Evolutionary conservation across 306 rosid genomes (phyloP).

Genomic region (Amphicarpaea edgeworthii): DNA sequence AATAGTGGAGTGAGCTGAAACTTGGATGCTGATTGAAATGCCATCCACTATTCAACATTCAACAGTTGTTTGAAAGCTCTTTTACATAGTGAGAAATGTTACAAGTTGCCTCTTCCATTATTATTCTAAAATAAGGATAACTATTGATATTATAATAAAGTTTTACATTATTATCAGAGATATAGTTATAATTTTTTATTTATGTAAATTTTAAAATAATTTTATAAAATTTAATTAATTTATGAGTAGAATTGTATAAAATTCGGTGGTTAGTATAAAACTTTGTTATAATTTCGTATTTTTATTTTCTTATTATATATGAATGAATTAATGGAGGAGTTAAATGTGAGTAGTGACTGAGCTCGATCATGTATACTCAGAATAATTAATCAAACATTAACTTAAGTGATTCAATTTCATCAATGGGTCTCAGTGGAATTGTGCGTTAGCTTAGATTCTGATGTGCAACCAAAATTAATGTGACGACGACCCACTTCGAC

Average conservation of each 20-base stretch:
- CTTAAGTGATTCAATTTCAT: constrained; percentile 19
- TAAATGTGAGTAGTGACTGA: constrained; percentile 32
- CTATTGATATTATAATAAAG: too few relatives aligned
- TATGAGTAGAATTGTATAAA: too few relatives aligned
- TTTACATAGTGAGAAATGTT: constrained; percentile 25
- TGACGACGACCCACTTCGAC: constrained; percentile 39
- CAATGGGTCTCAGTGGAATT: constrained; percentile 24
- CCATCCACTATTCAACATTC: constrained; percentile 34
- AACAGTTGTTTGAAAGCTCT: constrained; percentile 46
- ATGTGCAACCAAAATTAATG: constrained; percentile 35
- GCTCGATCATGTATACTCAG: constrained; percentile 24
- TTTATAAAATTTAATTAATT: too few relatives aligned
- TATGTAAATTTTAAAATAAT: too few relatives aligned
- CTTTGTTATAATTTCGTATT: too few relatives aligned
- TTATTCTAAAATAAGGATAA: too few relatives aligned
- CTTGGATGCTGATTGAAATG: constrained; percentile 34
- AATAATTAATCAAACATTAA: constrained; percentile 31
- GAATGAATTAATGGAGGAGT: background rate
- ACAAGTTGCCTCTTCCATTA: constrained; percentile 44
- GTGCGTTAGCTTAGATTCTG: constrained; percentile 22
- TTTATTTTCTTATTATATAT: too few relatives aligned
- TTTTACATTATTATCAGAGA: too few relatives aligned
- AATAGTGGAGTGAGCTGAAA: constrained; percentile 2
- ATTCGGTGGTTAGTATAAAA: too few relatives aligned
- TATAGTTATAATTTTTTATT: too few relatives aligned